Base-by-base conservation (phyloP, 2,329 filamentous ascomycete species). In the Scedosporium boydii region DNA sequence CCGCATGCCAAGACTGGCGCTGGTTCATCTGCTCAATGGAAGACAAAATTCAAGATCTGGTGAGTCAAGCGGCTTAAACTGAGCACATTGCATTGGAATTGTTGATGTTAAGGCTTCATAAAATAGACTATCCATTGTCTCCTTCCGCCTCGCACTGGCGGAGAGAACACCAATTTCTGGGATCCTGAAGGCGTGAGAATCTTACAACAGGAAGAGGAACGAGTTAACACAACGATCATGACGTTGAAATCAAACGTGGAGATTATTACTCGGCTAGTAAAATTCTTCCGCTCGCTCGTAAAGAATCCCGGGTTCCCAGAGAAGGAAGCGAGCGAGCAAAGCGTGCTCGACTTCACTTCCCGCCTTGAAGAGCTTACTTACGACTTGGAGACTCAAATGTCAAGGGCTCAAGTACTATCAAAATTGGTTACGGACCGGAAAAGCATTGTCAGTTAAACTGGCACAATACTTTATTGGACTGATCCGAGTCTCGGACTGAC, bases 171-270 rank as follows among this genome's bases (percentile, higher is more conserved):
- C 4, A 26, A 34, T 27, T 6, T 26, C 23, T 42, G 65, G 44
- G 1, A 64, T 67, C 1, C 58, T 64, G 18, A 64, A 75, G 53
- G 68, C 76, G 16, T 74, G 73, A 62, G 66, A 66, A 46, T 9
- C 14, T 61, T 78, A 12, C 76, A 78, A 60, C 68, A 65, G 44
- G 71, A 70, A 46, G 71, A 76, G 64, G 77, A 80, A 21, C 70
- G 71, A 58, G 68, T 69, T 1, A 74, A 70, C 41, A 70, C 75
- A 41, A 71, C 69, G 0, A 68, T 74, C 21, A 74, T 75, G 67
- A 66, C 74, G 1, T 63, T 78, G 2, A 69, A 76, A 23, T 67
- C 72, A 0, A 79, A 80, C 62, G 63, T 70, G 2, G 70, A 76
- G 38, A 69, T 79, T 3, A 67, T 79, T 6, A 64, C 62, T 5